phyloP scores from a whole-genome alignment of 768 basidiomycete genomes.

The Obba rivulosa region DNA sequence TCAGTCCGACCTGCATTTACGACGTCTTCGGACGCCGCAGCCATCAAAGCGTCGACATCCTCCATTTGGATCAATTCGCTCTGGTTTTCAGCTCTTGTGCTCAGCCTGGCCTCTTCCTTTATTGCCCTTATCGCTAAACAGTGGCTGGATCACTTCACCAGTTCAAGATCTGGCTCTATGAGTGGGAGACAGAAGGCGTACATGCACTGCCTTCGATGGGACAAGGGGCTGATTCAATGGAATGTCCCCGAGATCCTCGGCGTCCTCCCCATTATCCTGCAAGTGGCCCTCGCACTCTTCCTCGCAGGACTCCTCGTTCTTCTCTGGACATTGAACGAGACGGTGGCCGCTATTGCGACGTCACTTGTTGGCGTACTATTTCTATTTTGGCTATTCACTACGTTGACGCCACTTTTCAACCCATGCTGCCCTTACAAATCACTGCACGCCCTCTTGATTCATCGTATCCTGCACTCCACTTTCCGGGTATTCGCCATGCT shows the following conservation, averaged over 20 bases:
- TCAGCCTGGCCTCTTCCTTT: too few species aligned
- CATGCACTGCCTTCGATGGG: constrained; percentile 16
- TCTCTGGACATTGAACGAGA: constrained; percentile 1
- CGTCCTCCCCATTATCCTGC: constrained; percentile 18
- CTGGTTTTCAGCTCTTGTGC: too few species aligned
- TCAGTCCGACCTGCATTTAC: too few species aligned
- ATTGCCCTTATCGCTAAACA: constrained; percentile 23
- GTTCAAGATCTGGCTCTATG: constrained; percentile 6
- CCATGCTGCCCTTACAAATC: too few species aligned
- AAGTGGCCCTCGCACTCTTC: constrained; percentile 10
- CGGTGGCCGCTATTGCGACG: constrained; percentile 1
- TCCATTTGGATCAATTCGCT: too few species aligned
- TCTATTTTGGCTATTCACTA: too few species aligned
- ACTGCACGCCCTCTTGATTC: too few species aligned
- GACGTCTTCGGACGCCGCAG: too few species aligned
- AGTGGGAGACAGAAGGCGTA: constrained; percentile 5
- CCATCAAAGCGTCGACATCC: too few species aligned
- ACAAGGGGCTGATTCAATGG: constrained; percentile 17
- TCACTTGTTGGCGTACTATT: neutral
- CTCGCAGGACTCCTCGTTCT: constrained; percentile 7
- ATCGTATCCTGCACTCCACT: too few species aligned
- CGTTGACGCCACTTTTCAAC: too few species aligned
- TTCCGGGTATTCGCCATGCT: too few species aligned
- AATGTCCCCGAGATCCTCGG: constrained; percentile 16
- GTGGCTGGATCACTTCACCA: constrained; percentile 21